Percentiles rank a stretch among this genome's conserved stretches.
These are phyloP conservation scores for Fusarium sp. DNA, from an alignment of 2,329 filamentous ascomycete species.

Conservation along the genomic window DNA sequence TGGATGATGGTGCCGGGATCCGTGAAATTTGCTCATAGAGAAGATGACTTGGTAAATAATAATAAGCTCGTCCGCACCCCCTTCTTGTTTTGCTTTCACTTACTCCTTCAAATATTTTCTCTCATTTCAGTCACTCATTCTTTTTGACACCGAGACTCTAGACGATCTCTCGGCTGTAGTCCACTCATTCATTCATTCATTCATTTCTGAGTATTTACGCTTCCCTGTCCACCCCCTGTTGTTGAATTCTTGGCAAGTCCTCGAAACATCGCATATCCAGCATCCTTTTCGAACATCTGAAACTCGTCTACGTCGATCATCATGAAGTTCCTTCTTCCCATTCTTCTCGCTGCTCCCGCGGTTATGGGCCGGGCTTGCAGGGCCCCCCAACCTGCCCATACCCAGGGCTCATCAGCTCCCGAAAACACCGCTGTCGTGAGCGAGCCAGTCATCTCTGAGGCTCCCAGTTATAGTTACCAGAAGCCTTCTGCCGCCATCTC, in stretches of 20 bases:
- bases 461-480: neutral
- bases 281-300: conserved; percentile 5
- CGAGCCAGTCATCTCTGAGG: conserved; percentile 11
- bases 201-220: conserved; percentile 21
- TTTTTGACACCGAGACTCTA: conserved; percentile 38
- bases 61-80: conserved; percentile 6
- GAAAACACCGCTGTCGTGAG: conserved; percentile 18
- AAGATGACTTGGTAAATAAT: neutral
- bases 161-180: conserved; percentile 28
- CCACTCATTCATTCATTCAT: conserved; percentile 26
- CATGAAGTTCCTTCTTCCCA: conserved; percentile 47
- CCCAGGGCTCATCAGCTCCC: conserved; percentile 15
- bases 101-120: conserved; percentile 13
- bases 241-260: conserved; percentile 37
- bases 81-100: neutral
- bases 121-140: conserved; percentile 33
- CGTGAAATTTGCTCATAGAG: conserved; percentile 4
- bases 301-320: conserved; percentile 31
- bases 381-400: conserved; percentile 11
- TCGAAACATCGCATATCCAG: conserved; percentile 19
- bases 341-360: conserved; percentile 45
- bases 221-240: conserved; percentile 7
- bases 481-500: conserved; percentile 17
- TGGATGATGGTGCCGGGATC: conserved; percentile 22
- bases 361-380: conserved; percentile 48